phyloP scores from a whole-genome alignment of 257 asterid species.

The Ballota nigra region DNA sequence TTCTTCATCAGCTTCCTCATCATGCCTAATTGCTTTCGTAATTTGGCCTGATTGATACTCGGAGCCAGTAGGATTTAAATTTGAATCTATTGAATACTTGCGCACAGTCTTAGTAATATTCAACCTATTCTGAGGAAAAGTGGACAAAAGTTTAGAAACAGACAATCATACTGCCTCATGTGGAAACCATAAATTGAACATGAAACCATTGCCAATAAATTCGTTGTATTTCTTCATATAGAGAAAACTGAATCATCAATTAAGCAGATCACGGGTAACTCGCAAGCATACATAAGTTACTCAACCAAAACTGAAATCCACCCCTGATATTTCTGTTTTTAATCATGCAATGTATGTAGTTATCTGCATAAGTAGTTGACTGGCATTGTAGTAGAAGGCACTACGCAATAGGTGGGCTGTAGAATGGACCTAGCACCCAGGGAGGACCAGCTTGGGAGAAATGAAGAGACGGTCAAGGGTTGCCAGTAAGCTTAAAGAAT shows the following conservation, averaged over 20 bases:
- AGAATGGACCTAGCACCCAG: neutral
- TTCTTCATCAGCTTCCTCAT: constrained; percentile 75
- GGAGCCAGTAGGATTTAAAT: constrained; percentile 75
- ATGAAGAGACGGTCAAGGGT: neutral
- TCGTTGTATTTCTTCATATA: no score
- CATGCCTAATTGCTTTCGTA: constrained; percentile 64
- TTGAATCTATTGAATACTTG: constrained; percentile 76
- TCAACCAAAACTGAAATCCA: neutral
- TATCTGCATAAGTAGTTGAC: constrained; percentile 11
- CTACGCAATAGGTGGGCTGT: neutral
- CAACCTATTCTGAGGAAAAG: constrained; percentile 81
- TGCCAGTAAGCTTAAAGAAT: neutral
- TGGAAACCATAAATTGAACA: neutral
- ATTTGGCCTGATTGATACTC: constrained; percentile 66
- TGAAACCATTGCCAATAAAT: neutral
- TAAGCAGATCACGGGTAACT: constrained; percentile 1
- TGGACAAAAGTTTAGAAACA: constrained; percentile 22
- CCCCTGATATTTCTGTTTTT: neutral
- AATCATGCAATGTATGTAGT: neutral
- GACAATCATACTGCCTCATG: neutral
- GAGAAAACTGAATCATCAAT: neutral
- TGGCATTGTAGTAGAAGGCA: neutral
- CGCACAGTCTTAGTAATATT: constrained; percentile 84
- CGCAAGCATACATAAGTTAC: constrained; percentile 5
- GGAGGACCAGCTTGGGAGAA: neutral